Conservation (phyloP, 2,329 filamentous ascomycete species). For the Aspergillus cejpii region DNA sequence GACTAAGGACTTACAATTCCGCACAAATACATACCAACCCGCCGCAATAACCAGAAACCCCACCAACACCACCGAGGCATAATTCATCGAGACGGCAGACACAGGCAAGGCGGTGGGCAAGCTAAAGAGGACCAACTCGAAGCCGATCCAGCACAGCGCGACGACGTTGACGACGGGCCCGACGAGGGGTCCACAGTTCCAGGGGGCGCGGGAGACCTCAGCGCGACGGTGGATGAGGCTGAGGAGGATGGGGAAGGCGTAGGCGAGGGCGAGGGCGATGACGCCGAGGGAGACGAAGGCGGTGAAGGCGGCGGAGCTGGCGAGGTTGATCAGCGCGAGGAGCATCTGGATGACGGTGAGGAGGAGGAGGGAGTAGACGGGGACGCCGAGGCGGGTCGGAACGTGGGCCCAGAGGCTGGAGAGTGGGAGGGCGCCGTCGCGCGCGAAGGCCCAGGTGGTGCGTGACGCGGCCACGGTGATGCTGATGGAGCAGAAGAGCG, state of each 20-base stretch:
- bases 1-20: conserved; percentile 46
- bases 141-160: conserved; percentile 47
- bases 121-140: conserved; percentile 50
- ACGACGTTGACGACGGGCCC: conserved; percentile 44
- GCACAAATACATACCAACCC: conserved; percentile 49
- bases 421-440: conserved; percentile 42
- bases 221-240: conserved; percentile 43
- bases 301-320: conserved; percentile 44
- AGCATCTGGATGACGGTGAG: conserved; percentile 45
- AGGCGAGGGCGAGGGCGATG: conserved; percentile 51
- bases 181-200: conserved; percentile 42
- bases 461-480: conserved; percentile 48
- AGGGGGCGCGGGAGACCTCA: conserved; percentile 46
- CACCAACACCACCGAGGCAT: conserved; percentile 53
- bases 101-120: conserved; percentile 50
- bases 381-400: conserved; percentile 33
- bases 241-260: conserved; percentile 51
- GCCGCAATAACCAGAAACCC: conserved; percentile 48
- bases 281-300: conserved; percentile 51
- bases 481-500: conserved; percentile 49
- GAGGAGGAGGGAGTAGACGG: conserved; percentile 40
- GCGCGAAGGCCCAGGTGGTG: conserved; percentile 44
- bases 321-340: conserved; percentile 46
- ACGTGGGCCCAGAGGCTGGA: conserved; percentile 35
- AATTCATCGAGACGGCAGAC: conserved; percentile 50